phyloP scores from a whole-genome alignment of 805 yeast species.

The Wickerhamiella alocasiicola region DNA sequence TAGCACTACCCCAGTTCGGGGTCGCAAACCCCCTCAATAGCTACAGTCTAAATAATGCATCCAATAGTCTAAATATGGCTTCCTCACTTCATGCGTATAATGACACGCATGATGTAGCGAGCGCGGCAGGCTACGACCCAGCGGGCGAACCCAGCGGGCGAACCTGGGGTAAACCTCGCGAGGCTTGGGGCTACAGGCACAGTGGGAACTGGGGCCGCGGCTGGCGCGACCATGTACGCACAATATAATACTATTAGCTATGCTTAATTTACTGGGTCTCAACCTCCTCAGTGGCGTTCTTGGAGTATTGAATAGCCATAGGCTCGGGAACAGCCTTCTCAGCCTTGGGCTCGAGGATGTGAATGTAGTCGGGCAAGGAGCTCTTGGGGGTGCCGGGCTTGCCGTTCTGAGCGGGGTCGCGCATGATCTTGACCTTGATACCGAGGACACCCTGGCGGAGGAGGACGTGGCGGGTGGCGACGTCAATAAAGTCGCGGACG shows the following conservation, averaged over 20 bases:
- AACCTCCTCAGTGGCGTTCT: conserved; percentile 13
- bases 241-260: conserved; percentile 5
- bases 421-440: conserved; percentile 98
- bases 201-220: too few species aligned
- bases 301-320: conserved; percentile 68
- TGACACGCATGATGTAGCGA: too few species aligned
- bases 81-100: too few species aligned
- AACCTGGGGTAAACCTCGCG: too few species aligned
- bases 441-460: conserved; percentile 99
- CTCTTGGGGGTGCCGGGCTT: conserved; percentile 30
- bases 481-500: conserved; percentile 94
- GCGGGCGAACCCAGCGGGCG: too few species aligned
- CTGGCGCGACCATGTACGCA: too few species aligned
- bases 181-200: too few species aligned
- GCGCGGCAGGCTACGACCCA: too few species aligned
- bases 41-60: too few species aligned
- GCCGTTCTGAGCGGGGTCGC: conserved; percentile 62
- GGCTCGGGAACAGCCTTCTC: conserved; percentile 51
- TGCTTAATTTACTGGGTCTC: conserved; percentile 11
- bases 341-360: conserved; percentile 88
- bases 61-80: too few species aligned
- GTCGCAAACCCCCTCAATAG: too few species aligned
- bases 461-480: conserved; percentile 98
- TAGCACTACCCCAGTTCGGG: too few species aligned
- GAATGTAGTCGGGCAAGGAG: conserved; percentile 89